Conservation (phyloP, 352 stramenopile genomes). For the Peronospora farinosa region DNA sequence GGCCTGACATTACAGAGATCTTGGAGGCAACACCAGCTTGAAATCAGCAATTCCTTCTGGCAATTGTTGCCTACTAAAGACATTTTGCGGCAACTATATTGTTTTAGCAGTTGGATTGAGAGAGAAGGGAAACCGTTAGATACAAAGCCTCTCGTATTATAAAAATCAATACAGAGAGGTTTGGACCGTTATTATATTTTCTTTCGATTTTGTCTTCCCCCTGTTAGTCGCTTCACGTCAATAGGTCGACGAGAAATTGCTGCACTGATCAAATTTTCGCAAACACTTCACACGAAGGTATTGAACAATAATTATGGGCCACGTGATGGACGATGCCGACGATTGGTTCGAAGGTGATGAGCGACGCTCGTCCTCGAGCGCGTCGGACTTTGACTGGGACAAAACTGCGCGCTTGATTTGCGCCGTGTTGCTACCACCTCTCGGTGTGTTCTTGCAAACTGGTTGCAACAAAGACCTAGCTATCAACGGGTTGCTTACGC, state of each 20-base stretch:
- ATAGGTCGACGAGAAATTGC: background rate
- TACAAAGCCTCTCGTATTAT: no score
- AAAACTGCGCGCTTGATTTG: slow-evolving; percentile 45
- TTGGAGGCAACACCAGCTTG: no score
- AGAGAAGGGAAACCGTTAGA: no score
- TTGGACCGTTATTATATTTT: no score
- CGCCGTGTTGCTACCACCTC: slow-evolving; percentile 40
- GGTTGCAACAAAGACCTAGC: slow-evolving; percentile 55
- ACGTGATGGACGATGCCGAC: slow-evolving; percentile 17
- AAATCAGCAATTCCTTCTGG: no score
- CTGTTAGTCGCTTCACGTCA: no score
- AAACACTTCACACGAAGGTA: background rate
- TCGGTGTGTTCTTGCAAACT: slow-evolving; percentile 50
- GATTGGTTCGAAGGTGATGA: slow-evolving; percentile 29
- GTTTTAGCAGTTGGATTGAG: no score
- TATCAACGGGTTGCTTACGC: slow-evolving; percentile 60
- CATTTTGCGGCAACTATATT: no score
- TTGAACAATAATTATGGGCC: slow-evolving; percentile 6
- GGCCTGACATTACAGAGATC: no score
- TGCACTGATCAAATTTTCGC: slow-evolving; percentile 6
- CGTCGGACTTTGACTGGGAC: slow-evolving; percentile 30
- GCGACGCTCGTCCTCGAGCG: slow-evolving; percentile 9
- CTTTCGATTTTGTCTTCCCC: no score
- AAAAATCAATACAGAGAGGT: no score
- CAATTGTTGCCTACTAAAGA: no score